These are phyloP conservation scores for Vitis hybrid DNA, from an alignment of 177 flowering plant genomes.

Conservation along the genomic window DNA sequence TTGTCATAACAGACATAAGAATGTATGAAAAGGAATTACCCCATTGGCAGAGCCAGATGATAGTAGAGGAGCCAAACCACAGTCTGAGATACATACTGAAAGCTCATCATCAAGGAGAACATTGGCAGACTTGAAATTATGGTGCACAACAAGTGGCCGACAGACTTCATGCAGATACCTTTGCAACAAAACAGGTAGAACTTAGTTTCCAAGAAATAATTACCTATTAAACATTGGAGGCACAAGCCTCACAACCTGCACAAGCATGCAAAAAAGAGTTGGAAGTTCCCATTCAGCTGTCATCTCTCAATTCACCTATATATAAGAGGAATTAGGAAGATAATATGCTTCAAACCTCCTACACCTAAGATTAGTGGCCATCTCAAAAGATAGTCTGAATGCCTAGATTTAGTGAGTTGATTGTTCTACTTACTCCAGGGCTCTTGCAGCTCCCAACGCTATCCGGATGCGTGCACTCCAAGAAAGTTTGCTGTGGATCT, in stretches of 20 bases:
- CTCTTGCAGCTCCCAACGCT: slow-evolving; percentile 90
- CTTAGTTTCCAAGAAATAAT: neutral
- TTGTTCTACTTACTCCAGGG: slow-evolving; percentile 74
- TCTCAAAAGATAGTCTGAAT: neutral
- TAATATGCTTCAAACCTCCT: no score
- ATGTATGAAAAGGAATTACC: slow-evolving; percentile 35
- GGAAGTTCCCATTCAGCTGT: neutral
- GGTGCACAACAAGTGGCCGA: slow-evolving; percentile 77
- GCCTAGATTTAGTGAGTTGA: neutral
- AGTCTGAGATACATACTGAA: slow-evolving; percentile 66
- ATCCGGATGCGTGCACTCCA: slow-evolving; percentile 74
- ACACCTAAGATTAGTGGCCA: neutral
- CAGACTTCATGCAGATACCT: slow-evolving; percentile 90
- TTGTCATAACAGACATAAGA: neutral
- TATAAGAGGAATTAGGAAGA: neutral
- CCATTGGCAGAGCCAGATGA: slow-evolving; percentile 45
- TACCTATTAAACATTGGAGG: neutral
- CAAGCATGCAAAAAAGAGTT: neutral
- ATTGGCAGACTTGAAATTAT: slow-evolving; percentile 78
- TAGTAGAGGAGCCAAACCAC: slow-evolving; percentile 71
- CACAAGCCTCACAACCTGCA: neutral
- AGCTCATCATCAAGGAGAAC: slow-evolving; percentile 79
- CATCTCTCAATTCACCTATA: neutral
- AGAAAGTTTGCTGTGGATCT: slow-evolving; percentile 55
- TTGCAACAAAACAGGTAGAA: slow-evolving; percentile 11